Conservation (phyloP, 1,284 basidiomycete genomes). For the Melampsora larici-populina region DNA sequence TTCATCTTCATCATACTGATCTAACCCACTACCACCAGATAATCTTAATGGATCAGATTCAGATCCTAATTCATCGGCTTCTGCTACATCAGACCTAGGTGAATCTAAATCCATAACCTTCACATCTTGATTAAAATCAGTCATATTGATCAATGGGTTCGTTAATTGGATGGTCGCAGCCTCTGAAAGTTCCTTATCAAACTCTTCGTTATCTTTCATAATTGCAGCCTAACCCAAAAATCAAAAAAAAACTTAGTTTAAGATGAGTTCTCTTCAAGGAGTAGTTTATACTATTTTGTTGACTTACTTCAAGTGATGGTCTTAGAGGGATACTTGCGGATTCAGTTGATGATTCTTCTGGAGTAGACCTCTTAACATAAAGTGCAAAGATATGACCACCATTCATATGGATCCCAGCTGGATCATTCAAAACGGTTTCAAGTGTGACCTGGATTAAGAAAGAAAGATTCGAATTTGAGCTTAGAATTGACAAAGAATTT, state of each 20-base stretch:
- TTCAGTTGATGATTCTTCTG: conserved; percentile 12
- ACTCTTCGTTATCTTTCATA: conserved; percentile 34
- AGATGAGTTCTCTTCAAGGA: background rate
- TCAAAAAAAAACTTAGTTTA: background rate
- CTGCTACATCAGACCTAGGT: conserved; percentile 40
- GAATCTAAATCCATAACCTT: conserved; percentile 30
- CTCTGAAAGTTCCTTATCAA: conserved; percentile 11
- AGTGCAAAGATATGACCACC: conserved; percentile 42
- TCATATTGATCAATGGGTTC: background rate
- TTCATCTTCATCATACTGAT: background rate
- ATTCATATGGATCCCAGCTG: conserved; percentile 40
- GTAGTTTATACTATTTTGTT: background rate
- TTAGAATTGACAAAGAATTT: background rate
- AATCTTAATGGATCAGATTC: conserved; percentile 21
- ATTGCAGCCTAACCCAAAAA: conserved; percentile 20
- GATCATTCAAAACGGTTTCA: conserved; percentile 39
- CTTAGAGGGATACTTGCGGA: conserved; percentile 7
- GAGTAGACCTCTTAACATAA: conserved; percentile 8
- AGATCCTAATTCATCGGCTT: conserved; percentile 9
- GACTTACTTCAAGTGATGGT: conserved; percentile 16
- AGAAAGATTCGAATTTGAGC: background rate
- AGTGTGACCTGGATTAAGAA: conserved; percentile 21
- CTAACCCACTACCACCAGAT: conserved; percentile 10
- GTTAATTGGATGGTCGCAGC: background rate
- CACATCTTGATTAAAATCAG: background rate